Evolutionary conservation across 2,329 filamentous ascomycete genomes (phyloP), one percentile per base, ranked within the genome.

Genomic region (Alternaria sp.): DNA sequence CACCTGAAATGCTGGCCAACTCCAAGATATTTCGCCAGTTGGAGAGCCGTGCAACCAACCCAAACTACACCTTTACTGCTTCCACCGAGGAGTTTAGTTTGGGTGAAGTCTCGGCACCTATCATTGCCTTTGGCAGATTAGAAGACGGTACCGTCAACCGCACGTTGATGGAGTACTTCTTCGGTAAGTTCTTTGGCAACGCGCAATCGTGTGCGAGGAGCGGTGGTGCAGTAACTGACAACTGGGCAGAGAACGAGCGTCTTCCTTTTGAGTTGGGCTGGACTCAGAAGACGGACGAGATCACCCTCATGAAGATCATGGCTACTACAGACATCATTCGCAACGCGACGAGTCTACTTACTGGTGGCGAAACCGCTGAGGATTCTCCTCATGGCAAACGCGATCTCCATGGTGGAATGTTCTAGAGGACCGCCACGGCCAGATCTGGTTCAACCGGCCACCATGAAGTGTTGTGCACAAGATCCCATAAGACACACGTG

Each of bases 91-190:
- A 64, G 9, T 86, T 86, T 62, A 84, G 81, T 59, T 69, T 84
- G 1, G 85, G 85, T 5, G 85, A 87, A 74, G 67, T 85, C 0
- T 78, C 81, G 4, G 84, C 84, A 3, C 82, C 82, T 0, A 77
- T 86, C n/a, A 74, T 85, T 16, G 81, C 78, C 0, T 83, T 87
- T 50, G 85, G 85, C 1, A 80, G 85, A 64, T 70, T 79, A 4
- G 59, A 72, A 0, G 50, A 71, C 1, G 79, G 73, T 0, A 83
- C 77, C 0, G 84, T 83, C 3, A 72, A 80, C 7, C 74, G 78
- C 54, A 67, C 65, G 0, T 57, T 81, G 7, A 78, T 85, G 0
- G 79, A 82, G 46, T 85, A 80, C 48, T 82, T 84, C 57, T 84
- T 85, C 57, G 72, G 82, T 85, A 69, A 73, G 80, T 65, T 3